Evolutionary conservation across 306 rosid genomes (phyloP), one percentile per base, ranked within the genome.

Genomic region (Sicyos baderoa): DNA sequence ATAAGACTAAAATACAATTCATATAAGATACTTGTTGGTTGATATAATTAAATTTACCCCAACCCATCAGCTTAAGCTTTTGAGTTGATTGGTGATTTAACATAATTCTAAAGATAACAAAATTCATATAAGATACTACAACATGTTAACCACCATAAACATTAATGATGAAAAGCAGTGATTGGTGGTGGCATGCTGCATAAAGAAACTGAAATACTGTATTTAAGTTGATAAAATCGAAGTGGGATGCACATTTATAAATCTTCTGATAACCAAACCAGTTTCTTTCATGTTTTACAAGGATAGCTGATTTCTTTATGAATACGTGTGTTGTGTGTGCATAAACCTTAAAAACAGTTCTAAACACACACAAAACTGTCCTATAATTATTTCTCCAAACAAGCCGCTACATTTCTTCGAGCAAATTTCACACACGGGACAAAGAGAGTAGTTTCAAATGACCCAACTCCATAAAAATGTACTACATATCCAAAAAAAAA

Each of bases 361-460:
- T 22, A 60, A 27, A 58, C 27, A 25, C 40, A 29, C 14, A 32
- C 29, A 25, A 32, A 62, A 62, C n/a, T 17, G 8, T 62, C 4
- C 50, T 17, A 1, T 5, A 19, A 54, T 17, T 4, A 37, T n/a
- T 9, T 61, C 1, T 61, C 49, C 49, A 35, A 3, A n/a, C 16
- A 61, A 32, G 49, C 48, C 3, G 2, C 69, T 40, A 63, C 18
- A 40, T 10, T 40, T 63, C 52, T 42, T 42, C 15, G 16, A n/a
- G 52, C 29, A 63, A 63, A 42, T 4, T 62, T 37, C 4, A 40
- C 11, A 29, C 9, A 44, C 7, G 10, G 1, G 40, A 12, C 40
- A 57, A 57, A 15, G 15, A 59, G 29, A 40, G n/a, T 50, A 63
- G 54, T 32, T 18, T 42, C 51, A 64, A 64, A 64, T 64, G 16